Base-by-base conservation (phyloP, 495 filamentous ascomycete species). In the Penicillium malachiteum region DNA sequence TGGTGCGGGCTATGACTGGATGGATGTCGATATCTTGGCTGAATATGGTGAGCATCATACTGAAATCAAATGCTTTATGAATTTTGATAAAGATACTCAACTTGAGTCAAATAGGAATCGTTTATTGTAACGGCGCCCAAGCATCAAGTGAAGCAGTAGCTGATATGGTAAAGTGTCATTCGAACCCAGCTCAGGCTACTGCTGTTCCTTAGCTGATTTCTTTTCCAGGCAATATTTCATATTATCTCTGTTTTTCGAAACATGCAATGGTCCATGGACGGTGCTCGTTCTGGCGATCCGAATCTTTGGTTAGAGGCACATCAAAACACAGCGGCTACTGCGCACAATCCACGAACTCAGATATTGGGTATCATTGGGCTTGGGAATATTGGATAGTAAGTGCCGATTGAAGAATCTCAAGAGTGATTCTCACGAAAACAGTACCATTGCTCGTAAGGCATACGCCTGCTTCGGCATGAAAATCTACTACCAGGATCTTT, bases 371-470 rank as follows among this genome's bases (percentile, higher is more conserved):
- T 57, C 13, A 57, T 57, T 13, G 55, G 55, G 0, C 43, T 57
- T n/a, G 55, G 55, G n/a, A 57, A 57, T 26, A 57, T 57, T 44
- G 55, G 55, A 41, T 57, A 57, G 55, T 57, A 48, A 40, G 55
- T 30, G 13, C 10, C n/a, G 1, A 42, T 2, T 21, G 12, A 9
- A 7, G 4, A 3, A 41, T 1, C 43, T 6, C 11, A 31, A 17
- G 7, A 42, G 1, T 5, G 5, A 10, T 16, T 14, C 49, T 58
- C 8, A 58, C 56, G 2, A 21, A 5, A 2, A 5, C 16, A 58
- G 56, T 14, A 54, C 56, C 5, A 58, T 58, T 18, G 56, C 56
- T 26, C 50, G 56, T 3, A 58, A 58, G 45, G 50, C 56, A n/a
- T 53, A 58, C 13, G 56, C 56, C 11, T 58, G 56, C 14, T 58